phyloP scores from a whole-genome alignment of 23 red algal genomes.

The Gracilaria domingensis region DNA sequence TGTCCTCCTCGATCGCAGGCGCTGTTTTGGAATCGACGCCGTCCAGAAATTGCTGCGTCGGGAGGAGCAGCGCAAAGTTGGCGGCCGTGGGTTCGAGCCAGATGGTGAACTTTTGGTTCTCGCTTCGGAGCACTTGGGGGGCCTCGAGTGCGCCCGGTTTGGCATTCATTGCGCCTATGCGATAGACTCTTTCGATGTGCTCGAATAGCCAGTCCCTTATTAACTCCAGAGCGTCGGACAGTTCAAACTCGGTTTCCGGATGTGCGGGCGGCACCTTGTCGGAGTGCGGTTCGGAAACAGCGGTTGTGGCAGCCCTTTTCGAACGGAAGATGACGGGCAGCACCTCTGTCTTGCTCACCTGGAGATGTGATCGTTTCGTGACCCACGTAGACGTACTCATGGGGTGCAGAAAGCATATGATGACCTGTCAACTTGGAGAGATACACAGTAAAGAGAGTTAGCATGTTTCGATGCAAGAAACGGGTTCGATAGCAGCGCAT shows the following conservation, averaged over 20 bases:
- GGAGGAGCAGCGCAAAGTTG: neutral
- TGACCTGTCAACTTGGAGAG: neutral
- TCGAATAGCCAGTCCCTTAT: slow-evolving; percentile 31
- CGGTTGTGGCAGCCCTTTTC: neutral
- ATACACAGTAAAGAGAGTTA: neutral
- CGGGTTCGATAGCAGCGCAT: no score
- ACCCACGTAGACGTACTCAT: slow-evolving; percentile 31
- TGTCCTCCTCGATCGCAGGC: neutral
- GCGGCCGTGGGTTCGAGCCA: slow-evolving; percentile 65
- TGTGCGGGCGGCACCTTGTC: slow-evolving; percentile 16
- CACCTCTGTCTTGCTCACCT: slow-evolving; percentile 47
- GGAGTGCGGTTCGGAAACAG: neutral
- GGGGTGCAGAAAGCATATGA: neutral
- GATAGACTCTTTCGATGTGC: slow-evolving; percentile 45
- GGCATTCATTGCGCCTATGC: slow-evolving; percentile 42
- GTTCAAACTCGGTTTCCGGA: slow-evolving; percentile 27
- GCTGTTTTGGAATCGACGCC: neutral
- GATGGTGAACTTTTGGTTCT: slow-evolving; percentile 31
- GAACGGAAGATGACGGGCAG: slow-evolving; percentile 61
- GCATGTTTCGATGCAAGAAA: no score
- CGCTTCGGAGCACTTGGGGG: slow-evolving; percentile 1
- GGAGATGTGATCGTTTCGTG: slow-evolving; percentile 42
- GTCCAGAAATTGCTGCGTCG: neutral
- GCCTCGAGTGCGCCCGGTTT: slow-evolving; percentile 60
- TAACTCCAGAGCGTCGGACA: slow-evolving; percentile 13